Base-by-base conservation (phyloP, 2,329 filamentous ascomycete species). In the Claviceps africana region DNA sequence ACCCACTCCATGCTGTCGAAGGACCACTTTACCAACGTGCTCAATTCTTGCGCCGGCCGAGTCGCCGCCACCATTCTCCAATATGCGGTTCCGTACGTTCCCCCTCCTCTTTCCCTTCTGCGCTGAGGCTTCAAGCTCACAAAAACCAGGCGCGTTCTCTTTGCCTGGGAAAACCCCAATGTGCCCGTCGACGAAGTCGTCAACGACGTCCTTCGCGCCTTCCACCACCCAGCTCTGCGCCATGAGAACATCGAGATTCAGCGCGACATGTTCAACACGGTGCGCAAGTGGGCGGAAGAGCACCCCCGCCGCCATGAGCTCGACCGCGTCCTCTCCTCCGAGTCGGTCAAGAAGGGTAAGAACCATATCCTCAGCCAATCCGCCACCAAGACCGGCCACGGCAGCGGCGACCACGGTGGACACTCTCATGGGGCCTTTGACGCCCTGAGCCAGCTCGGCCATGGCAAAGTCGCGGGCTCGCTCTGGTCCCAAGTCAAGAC, bases 101-200 rank as follows among this genome's bases (percentile, higher is more conserved):
- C 4, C 3, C 17, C 7, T 9, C 17, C n/a, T 13, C 7, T 21
- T n/a, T 21, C 4, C 4, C 17, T 30, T 22, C 28, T 33, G n/a
- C n/a, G n/a, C n/a, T n/a, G n/a, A n/a, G n/a, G n/a, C n/a, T n/a
- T 19, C 19, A 45, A 30, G 17, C 31, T 35, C 4, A 30, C 30
- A 13, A 4, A 19, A n/a, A n/a, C 13, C 19, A 51, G 43, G 22
- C 86, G 91, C 37, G 72, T 97, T 47, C 75, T 98, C 21, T 95
- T 91, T 63, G 91, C 90, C 3, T 97, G 90, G 88, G 87, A 97
- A 57, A 86, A 97, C 64, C 79, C 85, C 2, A 81, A 84, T 44
- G 82, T 95, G 0, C 81, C 88, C 0, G 84, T 93, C 4, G 79
- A 94, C 39, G 86, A 94, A 66, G 85, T 97, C 0, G 74, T 90